Evolutionary conservation across 2,329 filamentous ascomycete genomes (phyloP).

Genomic region (Colletotrichum tofieldiae): DNA sequence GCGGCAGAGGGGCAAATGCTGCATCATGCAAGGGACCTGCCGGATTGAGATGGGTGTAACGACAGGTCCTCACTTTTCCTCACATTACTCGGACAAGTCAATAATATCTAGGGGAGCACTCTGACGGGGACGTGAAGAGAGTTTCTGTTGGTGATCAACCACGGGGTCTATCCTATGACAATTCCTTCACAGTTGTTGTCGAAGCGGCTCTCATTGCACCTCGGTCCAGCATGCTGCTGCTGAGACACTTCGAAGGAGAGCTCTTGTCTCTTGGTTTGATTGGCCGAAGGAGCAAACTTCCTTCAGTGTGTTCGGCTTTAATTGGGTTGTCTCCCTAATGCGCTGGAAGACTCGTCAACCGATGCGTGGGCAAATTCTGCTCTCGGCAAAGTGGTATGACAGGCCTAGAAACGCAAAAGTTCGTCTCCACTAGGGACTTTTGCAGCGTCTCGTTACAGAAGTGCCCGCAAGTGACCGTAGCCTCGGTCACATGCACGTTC

Average conservation of each 20-base stretch:
- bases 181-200: background rate
- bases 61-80: background rate
- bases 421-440: constrained; percentile 30
- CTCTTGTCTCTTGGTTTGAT: background rate
- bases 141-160: background rate
- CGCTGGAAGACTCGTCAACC: background rate
- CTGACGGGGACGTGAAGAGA: background rate
- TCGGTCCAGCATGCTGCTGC: too few species aligned
- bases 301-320: background rate
- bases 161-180: background rate
- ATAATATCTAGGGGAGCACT: background rate
- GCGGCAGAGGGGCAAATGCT: background rate
- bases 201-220: background rate
- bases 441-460: constrained; percentile 28
- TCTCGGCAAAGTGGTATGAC: constrained; percentile 5
- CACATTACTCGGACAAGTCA: background rate
- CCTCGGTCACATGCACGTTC: constrained; percentile 16
- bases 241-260: background rate
- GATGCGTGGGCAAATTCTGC: background rate
- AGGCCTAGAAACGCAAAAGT: constrained; percentile 20
- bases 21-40: constrained; percentile 10
- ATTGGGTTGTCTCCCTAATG: background rate
- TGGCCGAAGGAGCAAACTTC: background rate
- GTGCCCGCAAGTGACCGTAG: constrained; percentile 18
- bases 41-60: background rate